These are phyloP conservation scores for Niebla homalea DNA, from an alignment of 495 filamentous ascomycete species.

Conservation along the genomic window DNA sequence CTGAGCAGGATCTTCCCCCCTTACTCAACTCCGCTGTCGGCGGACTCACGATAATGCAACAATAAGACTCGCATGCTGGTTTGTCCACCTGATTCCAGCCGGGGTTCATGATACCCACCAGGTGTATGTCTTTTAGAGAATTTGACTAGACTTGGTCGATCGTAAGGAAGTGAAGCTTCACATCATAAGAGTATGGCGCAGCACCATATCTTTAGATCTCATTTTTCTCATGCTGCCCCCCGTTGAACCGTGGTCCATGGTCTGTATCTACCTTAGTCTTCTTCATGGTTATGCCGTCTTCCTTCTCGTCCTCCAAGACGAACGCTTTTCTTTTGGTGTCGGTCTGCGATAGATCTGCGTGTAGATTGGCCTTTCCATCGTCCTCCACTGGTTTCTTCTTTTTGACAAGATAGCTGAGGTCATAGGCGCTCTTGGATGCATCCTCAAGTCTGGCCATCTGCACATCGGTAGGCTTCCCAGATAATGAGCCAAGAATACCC, in stretches of 20 bases:
- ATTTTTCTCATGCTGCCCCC: background rate
- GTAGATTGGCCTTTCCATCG: constrained; percentile 1
- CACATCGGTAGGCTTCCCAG: constrained; percentile 50
- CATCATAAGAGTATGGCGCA: background rate
- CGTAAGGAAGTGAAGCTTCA: too few species aligned
- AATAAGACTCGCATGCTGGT: too few species aligned
- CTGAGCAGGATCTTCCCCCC: background rate
- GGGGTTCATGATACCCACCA: too few species aligned
- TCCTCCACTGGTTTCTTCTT: constrained; percentile 52
- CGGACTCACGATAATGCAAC: background rate
- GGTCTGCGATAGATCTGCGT: too few species aligned
- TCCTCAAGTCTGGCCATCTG: constrained; percentile 59
- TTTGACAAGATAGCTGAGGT: constrained; percentile 71
- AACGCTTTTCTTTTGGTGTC: too few species aligned
- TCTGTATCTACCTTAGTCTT: background rate
- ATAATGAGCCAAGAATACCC: constrained; percentile 60
- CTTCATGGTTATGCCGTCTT: background rate
- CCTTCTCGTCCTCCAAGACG: background rate
- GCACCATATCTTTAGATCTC: background rate
- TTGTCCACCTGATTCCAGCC: too few species aligned
- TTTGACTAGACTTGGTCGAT: too few species aligned
- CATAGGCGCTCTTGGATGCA: constrained; percentile 66
- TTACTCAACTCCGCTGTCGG: background rate
- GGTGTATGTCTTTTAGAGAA: too few species aligned
- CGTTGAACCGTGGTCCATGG: too few species aligned